These are phyloP conservation scores for Stellera chamaejasme DNA, from an alignment of 345 rosid genomes.

Conservation along the genomic window DNA sequence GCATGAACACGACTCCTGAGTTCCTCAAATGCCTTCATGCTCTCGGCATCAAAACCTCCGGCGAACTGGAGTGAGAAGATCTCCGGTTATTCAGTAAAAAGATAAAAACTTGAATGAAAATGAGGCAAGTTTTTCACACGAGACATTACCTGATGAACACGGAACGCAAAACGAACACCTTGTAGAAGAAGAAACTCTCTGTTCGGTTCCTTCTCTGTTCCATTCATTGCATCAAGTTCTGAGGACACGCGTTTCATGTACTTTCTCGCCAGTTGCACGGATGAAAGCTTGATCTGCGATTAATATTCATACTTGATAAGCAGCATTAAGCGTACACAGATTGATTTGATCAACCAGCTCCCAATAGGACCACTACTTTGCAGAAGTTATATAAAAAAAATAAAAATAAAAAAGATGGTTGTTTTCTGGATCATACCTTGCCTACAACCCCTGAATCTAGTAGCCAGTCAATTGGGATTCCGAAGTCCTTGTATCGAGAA, in stretches of 20 bases:
- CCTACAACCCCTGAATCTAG: slow-evolving; percentile 86
- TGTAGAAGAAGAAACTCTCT: slow-evolving; percentile 91
- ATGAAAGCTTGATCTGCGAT: slow-evolving; percentile 87
- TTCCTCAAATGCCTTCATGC: slow-evolving; percentile 98
- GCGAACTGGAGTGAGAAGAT: slow-evolving; percentile 56
- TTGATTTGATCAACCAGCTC: neutral
- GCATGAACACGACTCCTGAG: slow-evolving; percentile 64
- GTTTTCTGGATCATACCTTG: slow-evolving; percentile 45
- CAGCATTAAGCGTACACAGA: neutral
- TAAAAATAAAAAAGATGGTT: neutral
- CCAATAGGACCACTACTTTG: neutral
- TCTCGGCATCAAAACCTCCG: slow-evolving; percentile 95
- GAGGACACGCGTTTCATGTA: slow-evolving; percentile 90
- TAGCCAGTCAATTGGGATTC: slow-evolving; percentile 85
- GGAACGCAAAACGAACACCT: slow-evolving; percentile 94
- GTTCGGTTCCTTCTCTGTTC: slow-evolving; percentile 85
- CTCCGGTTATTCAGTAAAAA: neutral
- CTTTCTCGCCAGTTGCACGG: slow-evolving; percentile 89
- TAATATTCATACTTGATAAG: neutral
- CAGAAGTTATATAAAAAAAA: neutral
- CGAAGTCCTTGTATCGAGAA: slow-evolving; percentile 76
- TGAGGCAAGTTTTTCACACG: neutral
- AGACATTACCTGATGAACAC: slow-evolving; percentile 82
- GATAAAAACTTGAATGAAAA: neutral
- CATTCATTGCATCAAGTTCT: slow-evolving; percentile 72